Evolutionary conservation across 2,329 filamentous ascomycete species (phyloP).

Genomic region (Dothidotthia symphoricarpi): DNA sequence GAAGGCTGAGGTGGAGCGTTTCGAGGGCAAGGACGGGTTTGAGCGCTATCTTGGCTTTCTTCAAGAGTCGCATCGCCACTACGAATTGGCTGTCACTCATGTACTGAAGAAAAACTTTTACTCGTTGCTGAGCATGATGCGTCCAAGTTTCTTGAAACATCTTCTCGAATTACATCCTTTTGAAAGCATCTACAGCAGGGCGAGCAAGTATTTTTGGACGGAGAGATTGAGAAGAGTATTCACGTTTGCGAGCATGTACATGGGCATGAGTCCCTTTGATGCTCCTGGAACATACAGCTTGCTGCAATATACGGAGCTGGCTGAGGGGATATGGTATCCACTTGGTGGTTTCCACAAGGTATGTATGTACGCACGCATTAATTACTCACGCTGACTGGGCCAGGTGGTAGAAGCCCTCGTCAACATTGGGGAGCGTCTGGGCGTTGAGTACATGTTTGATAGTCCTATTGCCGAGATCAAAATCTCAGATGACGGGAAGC

Average conservation of each 20-base stretch:
- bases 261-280: conserved; percentile 77
- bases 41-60: conserved; percentile 66
- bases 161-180: conserved; percentile 66
- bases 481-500: conserved; percentile 52
- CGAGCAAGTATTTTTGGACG: conserved; percentile 66
- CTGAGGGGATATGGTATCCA: conserved; percentile 75
- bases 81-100: conserved; percentile 64
- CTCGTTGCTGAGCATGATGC: conserved; percentile 56
- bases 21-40: conserved; percentile 70
- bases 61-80: conserved; percentile 66
- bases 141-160: conserved; percentile 58
- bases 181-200: conserved; percentile 66
- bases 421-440: conserved; percentile 59
- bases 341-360: conserved; percentile 68
- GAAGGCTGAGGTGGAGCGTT: conserved; percentile 70
- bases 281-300: conserved; percentile 72
- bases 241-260: conserved; percentile 79
- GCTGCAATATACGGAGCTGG: conserved; percentile 72
- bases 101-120: conserved; percentile 68
- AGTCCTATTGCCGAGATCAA: conserved; percentile 58
- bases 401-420: conserved; percentile 60
- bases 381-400: conserved; percentile 4
- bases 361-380: background rate
- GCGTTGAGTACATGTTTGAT: conserved; percentile 62
- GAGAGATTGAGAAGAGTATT: conserved; percentile 69